Evolutionary conservation across 345 rosid genomes (phyloP), one percentile per base, ranked within the genome.

Genomic region (Euphorbia tirucalli): DNA sequence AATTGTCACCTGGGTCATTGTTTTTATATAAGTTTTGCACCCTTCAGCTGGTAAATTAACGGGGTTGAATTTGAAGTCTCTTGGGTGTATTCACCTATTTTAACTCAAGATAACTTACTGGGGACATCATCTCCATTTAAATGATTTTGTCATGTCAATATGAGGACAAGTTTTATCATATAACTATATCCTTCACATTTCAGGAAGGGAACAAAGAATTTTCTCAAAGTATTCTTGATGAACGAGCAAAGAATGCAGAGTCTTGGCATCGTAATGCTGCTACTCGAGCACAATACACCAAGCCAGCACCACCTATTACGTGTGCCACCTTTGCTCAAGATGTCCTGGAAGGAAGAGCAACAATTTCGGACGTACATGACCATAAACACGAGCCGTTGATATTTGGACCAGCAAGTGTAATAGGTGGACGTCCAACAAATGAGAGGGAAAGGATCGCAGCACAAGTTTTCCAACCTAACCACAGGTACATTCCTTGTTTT

Each of bases 251-350:
- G 81, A 71, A 46, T 46, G 98, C 92, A 11, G 98, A 96, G 82
- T 80, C 75, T 7, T 91, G 99, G 99, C 99, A 96, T 79, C 94
- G 88, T 73, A 84, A 82, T 81, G 91, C 97, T 75, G 94, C 93
- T 65, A 71, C 78, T 14, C 84, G 85, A 32, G 86, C 85, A 28
- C 88, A 69, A 58, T 87, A 83, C 77, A 80, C 90, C 30, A 89
- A 87, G 71, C 93, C 98, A 16, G 87, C 96, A 39, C 85, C 70
- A 55, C 98, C 98, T 0, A 96, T 96, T 75, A 90, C 52, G 11
- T 46, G 52, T 46, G 52, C 52, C 18, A 46, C 52, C 11, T 46
- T 46, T 46, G 52, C 52, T 46, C 52, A 46, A 46, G 52, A 46
- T 46, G 52, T 46, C 4, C 19, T 93, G 57, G 99, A 93, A 87